Conservation (phyloP, 1,139 yeast species). For the Wickerhamiella infanticola region DNA sequence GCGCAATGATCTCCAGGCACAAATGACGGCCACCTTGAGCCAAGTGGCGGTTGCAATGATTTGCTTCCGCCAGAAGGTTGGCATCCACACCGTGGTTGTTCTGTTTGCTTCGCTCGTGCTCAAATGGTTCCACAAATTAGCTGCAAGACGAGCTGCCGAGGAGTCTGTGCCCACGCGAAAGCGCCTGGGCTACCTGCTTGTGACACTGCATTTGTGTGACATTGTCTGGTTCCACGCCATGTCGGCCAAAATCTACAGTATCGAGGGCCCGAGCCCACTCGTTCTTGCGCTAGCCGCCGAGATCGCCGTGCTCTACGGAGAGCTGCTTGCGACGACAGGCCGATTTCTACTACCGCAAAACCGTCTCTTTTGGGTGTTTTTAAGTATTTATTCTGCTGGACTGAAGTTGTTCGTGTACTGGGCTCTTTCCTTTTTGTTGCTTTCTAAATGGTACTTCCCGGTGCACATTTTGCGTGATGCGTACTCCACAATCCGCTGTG, state of each 20-base stretch:
- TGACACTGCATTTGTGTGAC: conserved; percentile 4
- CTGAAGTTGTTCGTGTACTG: conserved; percentile 5
- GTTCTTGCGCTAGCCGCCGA: conserved; percentile 6
- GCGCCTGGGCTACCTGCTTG: conserved; percentile 1
- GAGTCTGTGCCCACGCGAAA: neutral
- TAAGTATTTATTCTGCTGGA: neutral
- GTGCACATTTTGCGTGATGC: conserved; percentile 7
- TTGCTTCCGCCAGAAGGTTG: conserved; percentile 8
- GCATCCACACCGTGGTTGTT: conserved; percentile 4
- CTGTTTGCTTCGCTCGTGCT: conserved; percentile 4
- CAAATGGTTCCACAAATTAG: conserved; percentile 6
- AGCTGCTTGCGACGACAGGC: conserved; percentile 4
- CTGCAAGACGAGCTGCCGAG: neutral
- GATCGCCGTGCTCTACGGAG: conserved; percentile 8
- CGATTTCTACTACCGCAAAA: conserved; percentile 2
- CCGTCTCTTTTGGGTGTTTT: neutral
- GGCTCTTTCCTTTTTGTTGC: conserved; percentile 4
- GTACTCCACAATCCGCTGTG: conserved; percentile 3
- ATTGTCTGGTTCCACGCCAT: conserved; percentile 8
- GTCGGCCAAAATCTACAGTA: conserved; percentile 1
- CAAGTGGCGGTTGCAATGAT: conserved; percentile 8
- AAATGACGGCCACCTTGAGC: conserved; percentile 4
- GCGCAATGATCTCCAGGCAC: conserved; percentile 2
- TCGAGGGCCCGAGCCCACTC: conserved; percentile 5
- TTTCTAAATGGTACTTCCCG: conserved; percentile 6